Evolutionary conservation across 2,329 filamentous ascomycete genomes (phyloP).

Genomic region (Penicillium glabrum): DNA sequence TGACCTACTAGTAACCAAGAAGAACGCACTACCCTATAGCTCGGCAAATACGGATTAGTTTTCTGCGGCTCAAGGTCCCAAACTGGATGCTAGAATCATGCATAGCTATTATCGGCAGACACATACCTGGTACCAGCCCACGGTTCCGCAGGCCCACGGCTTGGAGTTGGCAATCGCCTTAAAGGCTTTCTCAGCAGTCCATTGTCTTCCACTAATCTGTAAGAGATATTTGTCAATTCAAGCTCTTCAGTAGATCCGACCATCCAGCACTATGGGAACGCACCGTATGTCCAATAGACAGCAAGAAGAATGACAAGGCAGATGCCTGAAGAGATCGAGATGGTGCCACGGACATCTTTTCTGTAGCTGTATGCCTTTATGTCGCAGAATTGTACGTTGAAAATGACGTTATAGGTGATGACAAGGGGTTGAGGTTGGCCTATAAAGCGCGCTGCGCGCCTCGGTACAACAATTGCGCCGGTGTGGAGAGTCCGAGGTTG

Average conservation of each 20-base stretch:
- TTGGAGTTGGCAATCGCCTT: conserved; percentile 21
- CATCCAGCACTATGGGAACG: not conserved
- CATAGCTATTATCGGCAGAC: too few species aligned
- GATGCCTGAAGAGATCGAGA: conserved; percentile 18
- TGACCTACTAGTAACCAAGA: conserved; percentile 23
- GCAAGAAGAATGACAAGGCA: conserved; percentile 18
- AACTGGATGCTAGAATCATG: too few species aligned
- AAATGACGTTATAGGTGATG: not conserved
- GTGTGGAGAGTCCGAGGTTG: conserved; percentile 2
- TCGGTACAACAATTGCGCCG: conserved; percentile 7
- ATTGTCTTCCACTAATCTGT: conserved; percentile 22
- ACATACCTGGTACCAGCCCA: conserved; percentile 44
- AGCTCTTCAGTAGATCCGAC: not conserved
- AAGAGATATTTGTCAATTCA: not conserved
- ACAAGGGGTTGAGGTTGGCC: not conserved
- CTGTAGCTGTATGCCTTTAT: too few species aligned
- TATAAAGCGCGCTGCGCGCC: not conserved
- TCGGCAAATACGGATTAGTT: not conserved
- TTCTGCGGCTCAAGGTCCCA: not conserved
- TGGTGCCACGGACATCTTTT: conserved; percentile 6
- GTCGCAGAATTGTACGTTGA: too few species aligned
- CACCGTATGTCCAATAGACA: conserved; percentile 28
- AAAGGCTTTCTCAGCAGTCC: conserved; percentile 25
- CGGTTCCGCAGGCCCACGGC: conserved; percentile 22
- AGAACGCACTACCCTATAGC: conserved; percentile 26